Evolutionary conservation across 2,329 filamentous ascomycete genomes (phyloP), one percentile per base, ranked within the genome.

Genomic region (Microsporum ferrugineum): DNA sequence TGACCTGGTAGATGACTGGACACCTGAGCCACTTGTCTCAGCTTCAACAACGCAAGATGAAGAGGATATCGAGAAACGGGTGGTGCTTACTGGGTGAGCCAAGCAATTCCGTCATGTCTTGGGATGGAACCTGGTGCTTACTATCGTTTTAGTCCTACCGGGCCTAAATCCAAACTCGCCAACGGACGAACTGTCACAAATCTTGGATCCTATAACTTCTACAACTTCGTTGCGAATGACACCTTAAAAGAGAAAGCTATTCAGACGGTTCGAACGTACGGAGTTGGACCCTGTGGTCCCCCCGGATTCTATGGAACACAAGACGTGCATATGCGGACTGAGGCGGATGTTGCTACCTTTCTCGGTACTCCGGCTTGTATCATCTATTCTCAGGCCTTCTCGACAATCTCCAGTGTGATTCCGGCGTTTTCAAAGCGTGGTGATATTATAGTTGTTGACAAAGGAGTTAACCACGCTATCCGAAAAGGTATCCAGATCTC

Each of bases 241-340:
- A 83, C 86, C 39, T 86, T 99, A 69, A 96, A 95, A 71, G 91
- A 96, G 68, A 95, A 96, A 74, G 94, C 92, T 1, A 91, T 99
- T 64, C 87, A 92, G 73, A 95, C 91, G 0, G 82, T 99, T 43
- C 88, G 92, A 63, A 95, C 89, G 23, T 99, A 99, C 69, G 94
- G 94, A 61, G 95, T 99, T 45, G 95, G 94, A 6, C 92, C 94
- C 61, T 99, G 94, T 72, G 94, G 94, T 23, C 94, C 94, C 17
- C 94, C 94, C 4, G 91, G 95, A 65, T 99, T 99, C 78, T 99
- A 99, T 77, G 94, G 91, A 66, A 99, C 91, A 36, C 92, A 97
- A 73, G 94, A 99, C 75, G 91, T 97, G 53, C 94, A 99, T 75
- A 92, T 96, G 84, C 94, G 95, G 79, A 91, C 90, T 14, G 94